Base-by-base conservation (phyloP, 345 rosid species). In the Citrus inodora region DNA sequence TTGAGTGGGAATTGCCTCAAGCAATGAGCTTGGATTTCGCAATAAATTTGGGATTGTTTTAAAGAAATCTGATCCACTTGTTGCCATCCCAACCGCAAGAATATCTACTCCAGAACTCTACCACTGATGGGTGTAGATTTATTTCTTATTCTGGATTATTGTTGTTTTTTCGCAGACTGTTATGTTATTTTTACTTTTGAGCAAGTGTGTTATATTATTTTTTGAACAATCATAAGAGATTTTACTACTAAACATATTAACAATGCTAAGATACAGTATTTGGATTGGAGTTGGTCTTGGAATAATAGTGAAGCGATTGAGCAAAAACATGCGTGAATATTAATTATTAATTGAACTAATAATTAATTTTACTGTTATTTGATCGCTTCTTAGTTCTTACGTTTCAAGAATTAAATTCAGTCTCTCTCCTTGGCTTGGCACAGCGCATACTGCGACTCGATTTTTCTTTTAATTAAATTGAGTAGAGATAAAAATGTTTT, bases 21-120 rank as follows among this genome's bases (percentile, higher is more conserved):
- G 75, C 42, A 4, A 1, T 9, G 5, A 37, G n/a, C 9, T 66
- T 75, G 2, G 78, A 73, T 61, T 0, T 37, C 0, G 7, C 65
- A 1, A 83, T 7, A 79, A 79, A 13, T 79, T 79, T 51, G 71
- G 82, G 35, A 24, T 69, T 9, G 42, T 76, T 6, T 21, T 76
- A 63, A 24, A 35, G 75, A 83, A 79, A 67, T 24, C 1, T 4
- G 56, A 35, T 1, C 71, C 80, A 2, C 75, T 82, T 7, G 67
- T 28, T 13, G 80, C 71, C 28, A 67, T 79, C 2, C 75, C 80
- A n/a, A 10, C 59, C 17, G 46, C 78, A 21, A 69, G 78, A 24
- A 10, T 83, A 0, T 67, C 82, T 3, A 76, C 16, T 51, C 13
- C 10, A 0, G 37, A 58, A 32, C 76, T n/a, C 7, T 73, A 55